Conservation (phyloP, 192 early-diverging fungal species). For the Umbelopsis isabellina region DNA sequence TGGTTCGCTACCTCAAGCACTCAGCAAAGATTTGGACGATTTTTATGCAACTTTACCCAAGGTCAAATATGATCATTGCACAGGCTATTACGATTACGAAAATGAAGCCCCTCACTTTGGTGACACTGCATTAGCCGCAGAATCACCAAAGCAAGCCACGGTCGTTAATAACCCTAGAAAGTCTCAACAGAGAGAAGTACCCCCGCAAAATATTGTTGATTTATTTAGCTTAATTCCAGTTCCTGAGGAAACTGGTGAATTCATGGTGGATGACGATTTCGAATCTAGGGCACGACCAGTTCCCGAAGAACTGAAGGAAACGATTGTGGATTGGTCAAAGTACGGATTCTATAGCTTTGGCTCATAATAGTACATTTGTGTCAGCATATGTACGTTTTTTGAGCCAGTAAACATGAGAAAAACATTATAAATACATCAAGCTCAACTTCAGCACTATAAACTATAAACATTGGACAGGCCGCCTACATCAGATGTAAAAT, state of each 20-base stretch:
- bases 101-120: slow-evolving; percentile 36
- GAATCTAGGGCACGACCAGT: slow-evolving; percentile 28
- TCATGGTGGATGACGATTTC: slow-evolving; percentile 21
- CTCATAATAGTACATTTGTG: neutral
- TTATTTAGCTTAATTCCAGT: slow-evolving; percentile 28
- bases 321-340: slow-evolving; percentile 27
- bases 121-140: neutral
- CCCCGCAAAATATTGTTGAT: slow-evolving; percentile 2
- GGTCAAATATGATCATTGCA: slow-evolving; percentile 38
- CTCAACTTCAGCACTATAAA: no score
- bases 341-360: slow-evolving; percentile 38
- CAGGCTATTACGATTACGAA: slow-evolving; percentile 2
- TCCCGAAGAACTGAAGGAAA: slow-evolving; percentile 23
- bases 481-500: neutral
- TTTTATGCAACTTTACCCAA: slow-evolving; percentile 51
- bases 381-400: no score
- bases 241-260: slow-evolving; percentile 14
- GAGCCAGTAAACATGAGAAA: no score
- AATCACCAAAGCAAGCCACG: neutral
- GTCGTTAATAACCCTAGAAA: slow-evolving; percentile 2
- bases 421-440: no score
- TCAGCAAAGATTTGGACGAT: slow-evolving; percentile 50
- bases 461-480: no score
- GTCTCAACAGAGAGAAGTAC: neutral
- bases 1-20: slow-evolving; percentile 45